Conservation (phyloP, 2,329 filamentous ascomycete species). For the Aspergillus jensenii region DNA sequence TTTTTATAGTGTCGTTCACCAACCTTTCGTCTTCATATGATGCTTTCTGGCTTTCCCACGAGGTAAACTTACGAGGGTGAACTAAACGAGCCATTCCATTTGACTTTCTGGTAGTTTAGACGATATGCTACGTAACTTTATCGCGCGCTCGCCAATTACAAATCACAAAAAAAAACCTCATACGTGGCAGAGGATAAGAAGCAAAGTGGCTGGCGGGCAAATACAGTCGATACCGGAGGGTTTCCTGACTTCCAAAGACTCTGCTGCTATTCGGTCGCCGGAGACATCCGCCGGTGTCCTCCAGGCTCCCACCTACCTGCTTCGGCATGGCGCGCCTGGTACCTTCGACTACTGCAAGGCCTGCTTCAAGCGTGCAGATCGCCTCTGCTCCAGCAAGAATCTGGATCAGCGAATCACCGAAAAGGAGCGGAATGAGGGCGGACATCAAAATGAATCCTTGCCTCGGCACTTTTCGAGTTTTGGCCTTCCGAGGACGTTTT, state of each 20-base stretch:
- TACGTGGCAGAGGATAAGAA: conserved; percentile 9
- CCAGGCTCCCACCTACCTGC: conserved; percentile 7
- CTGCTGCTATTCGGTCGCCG: no score
- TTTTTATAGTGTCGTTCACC: background rate
- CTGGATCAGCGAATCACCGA: conserved; percentile 12
- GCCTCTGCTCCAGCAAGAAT: conserved; percentile 16
- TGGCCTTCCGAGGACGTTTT: conserved; percentile 20
- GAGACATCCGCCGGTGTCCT: background rate
- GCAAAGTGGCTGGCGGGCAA: conserved; percentile 3
- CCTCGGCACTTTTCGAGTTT: conserved; percentile 22
- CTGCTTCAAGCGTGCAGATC: conserved; percentile 19
- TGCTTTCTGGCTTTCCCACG: background rate
- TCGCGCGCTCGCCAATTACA: conserved; percentile 3
- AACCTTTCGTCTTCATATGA: background rate
- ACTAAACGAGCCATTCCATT: background rate
- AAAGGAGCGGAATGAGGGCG: background rate
- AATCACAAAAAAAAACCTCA: background rate
- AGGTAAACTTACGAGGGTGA: background rate
- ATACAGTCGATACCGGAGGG: conserved; percentile 3
- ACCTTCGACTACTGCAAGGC: conserved; percentile 13
- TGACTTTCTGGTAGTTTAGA: background rate
- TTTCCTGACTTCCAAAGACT: background rate
- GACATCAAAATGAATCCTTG: conserved; percentile 4
- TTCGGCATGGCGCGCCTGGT: conserved; percentile 8
- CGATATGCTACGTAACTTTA: conserved; percentile 1